Evolutionary conservation across 306 rosid genomes (phyloP), one percentile per base, ranked within the genome.

Genomic region (Macrotyloma uniflorum): DNA sequence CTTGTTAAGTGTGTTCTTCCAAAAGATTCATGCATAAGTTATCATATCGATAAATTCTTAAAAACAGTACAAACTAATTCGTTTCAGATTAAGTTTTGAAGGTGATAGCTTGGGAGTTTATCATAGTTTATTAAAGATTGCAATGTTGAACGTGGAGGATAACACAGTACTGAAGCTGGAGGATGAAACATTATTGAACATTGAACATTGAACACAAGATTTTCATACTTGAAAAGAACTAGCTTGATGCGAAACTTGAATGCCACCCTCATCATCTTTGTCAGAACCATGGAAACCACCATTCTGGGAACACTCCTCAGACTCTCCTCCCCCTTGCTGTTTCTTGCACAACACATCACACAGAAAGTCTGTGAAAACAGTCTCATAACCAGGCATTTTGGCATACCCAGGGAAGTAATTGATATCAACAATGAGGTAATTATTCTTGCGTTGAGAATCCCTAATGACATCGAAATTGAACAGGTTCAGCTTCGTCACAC

Each of bases 361-460:
- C 84, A 94, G 88, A 87, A 94, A 94, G 38, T 94, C 90, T 0
- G 97, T 92, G 84, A 92, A 62, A 30, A 91, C 82, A 16, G 61
- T 71, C 87, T 94, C 98, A 20, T 92, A 94, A 13, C 90, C 90
- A 0, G 97, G 98, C 98, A 94, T 91, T 82, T 94, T 94, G 1
- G 98, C 98, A 70, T 92, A 94, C 53, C 98, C 98, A 3, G 98
- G 98, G 78, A 94, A 94, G 75, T 94, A 94, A 64, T 94, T 94
- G 22, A 94, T 94, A 85, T 94, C 98, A 63, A 94, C 85, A 33
- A 94, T 92, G 54, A 94, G 88, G 68, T 94, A 92, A 19, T 91
- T 90, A 38, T 89, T 87, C 33, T 89, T 91, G 45, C 57, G 86
- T 70, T 90, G 83, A 2, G 95, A 83, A 54, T 94, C 98, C 71